These are phyloP conservation scores for Saccharomyces hybrid DNA, from an alignment of 1,139 yeast genomes.

Conservation along the genomic window DNA sequence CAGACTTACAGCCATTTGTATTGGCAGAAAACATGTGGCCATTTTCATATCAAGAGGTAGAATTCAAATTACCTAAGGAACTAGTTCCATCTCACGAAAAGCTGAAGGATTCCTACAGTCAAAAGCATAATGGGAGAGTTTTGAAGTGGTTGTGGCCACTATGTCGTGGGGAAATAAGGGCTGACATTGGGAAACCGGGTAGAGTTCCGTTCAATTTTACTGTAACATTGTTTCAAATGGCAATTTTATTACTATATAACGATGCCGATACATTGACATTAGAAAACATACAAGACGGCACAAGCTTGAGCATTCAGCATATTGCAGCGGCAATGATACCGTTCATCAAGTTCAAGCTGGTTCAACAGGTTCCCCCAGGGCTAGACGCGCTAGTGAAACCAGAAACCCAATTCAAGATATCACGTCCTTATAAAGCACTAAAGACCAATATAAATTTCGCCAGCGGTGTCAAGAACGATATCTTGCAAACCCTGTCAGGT, in stretches of 20 bases:
- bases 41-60: constrained; percentile 39
- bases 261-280: constrained; percentile 45
- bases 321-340: constrained; percentile 74
- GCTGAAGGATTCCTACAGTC: constrained; percentile 60
- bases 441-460: constrained; percentile 81
- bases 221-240: constrained; percentile 80
- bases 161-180: constrained; percentile 86
- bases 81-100: constrained; percentile 57
- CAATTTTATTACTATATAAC: constrained; percentile 76
- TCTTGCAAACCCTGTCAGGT: constrained; percentile 12
- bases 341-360: constrained; percentile 67
- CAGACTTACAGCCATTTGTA: constrained; percentile 68
- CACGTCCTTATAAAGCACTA: constrained; percentile 77
- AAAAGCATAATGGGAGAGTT: constrained; percentile 79
- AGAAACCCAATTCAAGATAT: constrained; percentile 62
- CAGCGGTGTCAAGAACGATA: constrained; percentile 69
- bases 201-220: constrained; percentile 77
- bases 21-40: constrained; percentile 94
- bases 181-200: constrained; percentile 73
- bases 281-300: constrained; percentile 54
- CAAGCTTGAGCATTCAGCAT: constrained; percentile 60
- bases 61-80: constrained; percentile 54
- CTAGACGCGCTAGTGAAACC: constrained; percentile 41
- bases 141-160: constrained; percentile 95
- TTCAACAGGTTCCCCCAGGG: constrained; percentile 58